Percentiles rank a stretch among this genome's conserved stretches.
Conservation (phyloP, 768 basidiomycete genomes). For the Rhizopogon vulgaris region DNA sequence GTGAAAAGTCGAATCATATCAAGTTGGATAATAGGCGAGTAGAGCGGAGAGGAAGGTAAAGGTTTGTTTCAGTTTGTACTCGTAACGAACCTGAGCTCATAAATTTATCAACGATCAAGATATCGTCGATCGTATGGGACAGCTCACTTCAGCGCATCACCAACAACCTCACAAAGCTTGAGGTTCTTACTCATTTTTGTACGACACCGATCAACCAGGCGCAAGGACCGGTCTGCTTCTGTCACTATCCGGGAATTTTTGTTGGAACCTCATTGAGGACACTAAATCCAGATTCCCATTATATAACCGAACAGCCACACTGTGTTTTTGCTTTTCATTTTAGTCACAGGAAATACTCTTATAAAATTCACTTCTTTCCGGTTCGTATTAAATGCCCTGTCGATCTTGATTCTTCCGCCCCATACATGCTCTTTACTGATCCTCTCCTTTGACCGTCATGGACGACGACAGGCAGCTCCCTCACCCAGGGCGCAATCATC, state of each 20-base stretch:
- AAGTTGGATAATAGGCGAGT: background rate
- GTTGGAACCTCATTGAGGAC: slow-evolving; percentile 16
- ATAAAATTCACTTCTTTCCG: slow-evolving; percentile 15
- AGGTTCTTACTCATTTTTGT: slow-evolving; percentile 13
- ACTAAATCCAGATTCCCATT: slow-evolving; percentile 21
- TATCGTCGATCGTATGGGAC: slow-evolving; percentile 6
- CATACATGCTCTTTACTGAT: slow-evolving; percentile 12
- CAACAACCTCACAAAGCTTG: background rate
- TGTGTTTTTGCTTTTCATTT: slow-evolving; percentile 11
- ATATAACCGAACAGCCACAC: slow-evolving; percentile 24
- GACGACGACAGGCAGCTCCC: slow-evolving; percentile 33
- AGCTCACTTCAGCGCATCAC: background rate
- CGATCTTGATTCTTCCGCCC: slow-evolving; percentile 10
- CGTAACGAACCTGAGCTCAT: slow-evolving; percentile 23
- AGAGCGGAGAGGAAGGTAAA: slow-evolving; percentile 8
- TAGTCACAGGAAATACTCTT: slow-evolving; percentile 13
- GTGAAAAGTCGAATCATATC: background rate
- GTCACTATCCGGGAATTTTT: slow-evolving; percentile 20
- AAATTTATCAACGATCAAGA: slow-evolving; percentile 5
- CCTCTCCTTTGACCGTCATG: slow-evolving; percentile 17
- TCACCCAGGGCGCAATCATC: slow-evolving; percentile 24
- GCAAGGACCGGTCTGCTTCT: slow-evolving; percentile 17
- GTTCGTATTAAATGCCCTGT: slow-evolving; percentile 19
- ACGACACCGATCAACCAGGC: slow-evolving; percentile 15
- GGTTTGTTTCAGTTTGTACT: slow-evolving; percentile 14